These are phyloP conservation scores for Apiotrichum veenhuisii DNA, from an alignment of 1,284 basidiomycete species.

Conservation along the genomic window DNA sequence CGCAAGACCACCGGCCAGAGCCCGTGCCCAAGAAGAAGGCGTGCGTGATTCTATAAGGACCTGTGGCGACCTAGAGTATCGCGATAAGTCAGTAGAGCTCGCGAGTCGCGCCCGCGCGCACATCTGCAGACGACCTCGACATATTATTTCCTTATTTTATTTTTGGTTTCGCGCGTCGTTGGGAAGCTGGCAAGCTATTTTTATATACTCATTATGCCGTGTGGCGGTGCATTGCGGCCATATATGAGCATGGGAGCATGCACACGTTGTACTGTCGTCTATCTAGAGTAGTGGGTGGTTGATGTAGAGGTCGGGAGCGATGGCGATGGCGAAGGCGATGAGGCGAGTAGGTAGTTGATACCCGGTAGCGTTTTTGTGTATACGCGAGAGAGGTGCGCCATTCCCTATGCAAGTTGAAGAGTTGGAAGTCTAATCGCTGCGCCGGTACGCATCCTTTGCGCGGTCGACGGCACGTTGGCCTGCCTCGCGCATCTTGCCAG, in stretches of 20 bases:
- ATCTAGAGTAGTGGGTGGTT: background rate
- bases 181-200: too few species aligned
- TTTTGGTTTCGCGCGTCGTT: too few species aligned
- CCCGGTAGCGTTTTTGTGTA: too few species aligned
- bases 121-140: background rate
- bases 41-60: slow-evolving; percentile 45
- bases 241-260: slow-evolving; percentile 3
- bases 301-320: background rate
- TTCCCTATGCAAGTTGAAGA: background rate
- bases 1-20: slow-evolving; percentile 33
- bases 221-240: background rate
- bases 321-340: background rate
- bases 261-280: slow-evolving; percentile 14
- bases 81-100: background rate
- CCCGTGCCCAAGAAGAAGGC: slow-evolving; percentile 29
- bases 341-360: too few species aligned
- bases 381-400: background rate
- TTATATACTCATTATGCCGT: background rate
- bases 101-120: background rate
- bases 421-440: background rate
- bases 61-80: background rate
- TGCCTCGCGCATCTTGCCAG: slow-evolving; percentile 11
- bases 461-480: slow-evolving; percentile 10
- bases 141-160: too few species aligned
- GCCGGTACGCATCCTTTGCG: slow-evolving; percentile 9